A percentile compares a stretch with the other conserved stretches of the same genome.
Conservation (phyloP, 345 rosid species). For the Boechera retrofracta region DNA sequence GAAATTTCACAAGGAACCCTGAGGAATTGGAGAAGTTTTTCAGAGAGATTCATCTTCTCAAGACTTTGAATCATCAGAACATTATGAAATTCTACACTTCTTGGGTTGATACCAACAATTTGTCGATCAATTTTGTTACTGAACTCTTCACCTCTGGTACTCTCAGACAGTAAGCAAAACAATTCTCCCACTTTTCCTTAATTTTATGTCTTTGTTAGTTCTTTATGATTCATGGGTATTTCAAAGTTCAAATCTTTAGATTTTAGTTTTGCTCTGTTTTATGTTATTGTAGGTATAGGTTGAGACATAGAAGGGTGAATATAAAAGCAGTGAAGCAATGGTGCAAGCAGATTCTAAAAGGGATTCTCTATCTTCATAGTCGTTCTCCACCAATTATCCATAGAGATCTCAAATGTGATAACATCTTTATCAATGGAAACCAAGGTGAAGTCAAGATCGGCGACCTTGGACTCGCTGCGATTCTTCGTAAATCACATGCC, state of each 20-base stretch:
- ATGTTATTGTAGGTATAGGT: slow-evolving; percentile 63
- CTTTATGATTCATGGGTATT: slow-evolving; percentile 12
- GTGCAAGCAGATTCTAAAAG: slow-evolving; percentile 90
- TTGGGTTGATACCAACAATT: slow-evolving; percentile 84
- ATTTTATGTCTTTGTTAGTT: not conserved
- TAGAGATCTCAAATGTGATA: slow-evolving; percentile 97
- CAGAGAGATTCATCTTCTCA: slow-evolving; percentile 94
- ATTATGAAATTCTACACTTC: slow-evolving; percentile 94
- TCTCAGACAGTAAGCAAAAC: slow-evolving; percentile 69
- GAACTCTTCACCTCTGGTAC: slow-evolving; percentile 98
- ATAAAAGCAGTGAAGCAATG: slow-evolving; percentile 96
- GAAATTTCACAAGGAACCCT: slow-evolving; percentile 84
- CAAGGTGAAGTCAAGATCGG: slow-evolving; percentile 99
- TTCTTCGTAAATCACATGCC: slow-evolving; percentile 89
- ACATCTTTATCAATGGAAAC: slow-evolving; percentile 95
- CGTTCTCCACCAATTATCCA: slow-evolving; percentile 90
- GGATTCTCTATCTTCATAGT: slow-evolving; percentile 88
- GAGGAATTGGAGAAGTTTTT: slow-evolving; percentile 89
- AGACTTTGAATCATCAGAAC: slow-evolving; percentile 87
- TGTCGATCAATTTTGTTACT: slow-evolving; percentile 94
- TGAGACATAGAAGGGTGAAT: slow-evolving; percentile 83
- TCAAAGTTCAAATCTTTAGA: slow-evolving; percentile 7
- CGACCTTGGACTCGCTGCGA: slow-evolving; percentile 96
- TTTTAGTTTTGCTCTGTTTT: not conserved
- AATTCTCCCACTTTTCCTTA: too few species aligned